A percentile compares a stretch with the other conserved stretches of the same genome.
Conservation (phyloP, 352 stramenopile species). For the Stramenopiles sp. region DNA sequence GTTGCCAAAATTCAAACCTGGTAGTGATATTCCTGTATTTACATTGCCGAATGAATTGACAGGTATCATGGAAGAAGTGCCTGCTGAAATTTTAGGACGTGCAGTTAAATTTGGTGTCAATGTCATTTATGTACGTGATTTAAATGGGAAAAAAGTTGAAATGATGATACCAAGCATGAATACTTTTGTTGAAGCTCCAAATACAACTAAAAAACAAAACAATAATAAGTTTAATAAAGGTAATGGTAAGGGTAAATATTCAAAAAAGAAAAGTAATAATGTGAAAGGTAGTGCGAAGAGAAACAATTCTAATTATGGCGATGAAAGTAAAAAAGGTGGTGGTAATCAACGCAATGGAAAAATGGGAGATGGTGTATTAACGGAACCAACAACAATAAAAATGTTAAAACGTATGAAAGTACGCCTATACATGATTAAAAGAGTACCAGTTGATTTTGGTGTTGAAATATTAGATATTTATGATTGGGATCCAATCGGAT, state of each 20-base stretch:
- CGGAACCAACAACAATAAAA: background rate
- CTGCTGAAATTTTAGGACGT: background rate
- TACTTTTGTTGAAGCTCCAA: background rate
- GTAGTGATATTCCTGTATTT: background rate
- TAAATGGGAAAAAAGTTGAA: background rate
- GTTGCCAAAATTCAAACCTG: background rate
- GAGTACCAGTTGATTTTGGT: background rate
- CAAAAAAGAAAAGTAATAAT: background rate
- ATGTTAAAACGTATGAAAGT: background rate
- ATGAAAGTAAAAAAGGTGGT: background rate
- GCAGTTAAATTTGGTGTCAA: background rate
- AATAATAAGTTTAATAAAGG: background rate
- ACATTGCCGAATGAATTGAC: background rate
- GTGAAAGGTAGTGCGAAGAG: background rate
- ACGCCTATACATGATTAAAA: background rate
- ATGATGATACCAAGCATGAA: background rate
- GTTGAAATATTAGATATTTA: background rate
- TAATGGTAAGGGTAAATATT: background rate
- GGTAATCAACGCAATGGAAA: background rate
- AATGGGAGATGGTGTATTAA: background rate
- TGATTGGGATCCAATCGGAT: background rate
- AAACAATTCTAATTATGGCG: background rate
- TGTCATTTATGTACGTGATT: background rate
- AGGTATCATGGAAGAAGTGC: background rate
- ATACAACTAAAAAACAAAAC: background rate